Evolutionary conservation across 2,329 filamentous ascomycete genomes (phyloP).

Genomic region (Domatiomyces globalis): DNA sequence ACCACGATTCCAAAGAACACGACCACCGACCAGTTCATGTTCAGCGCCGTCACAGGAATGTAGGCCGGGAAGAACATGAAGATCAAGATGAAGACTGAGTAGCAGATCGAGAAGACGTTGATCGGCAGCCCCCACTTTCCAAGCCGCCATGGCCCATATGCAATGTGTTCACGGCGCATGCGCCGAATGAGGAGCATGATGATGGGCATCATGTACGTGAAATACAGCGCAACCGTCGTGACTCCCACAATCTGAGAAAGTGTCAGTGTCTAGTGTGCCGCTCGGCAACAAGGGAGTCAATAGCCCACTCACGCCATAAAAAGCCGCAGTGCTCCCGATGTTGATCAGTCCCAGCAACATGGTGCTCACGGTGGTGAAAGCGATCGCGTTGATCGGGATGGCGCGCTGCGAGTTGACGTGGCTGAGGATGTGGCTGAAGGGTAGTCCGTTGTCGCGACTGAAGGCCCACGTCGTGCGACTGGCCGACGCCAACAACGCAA

Average conservation of each 20-base stretch:
- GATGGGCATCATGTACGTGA: conserved; percentile 14
- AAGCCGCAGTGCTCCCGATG: conserved; percentile 18
- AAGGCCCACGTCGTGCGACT: conserved; percentile 30
- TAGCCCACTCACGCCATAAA: conserved; percentile 10
- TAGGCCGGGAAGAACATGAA: conserved; percentile 23
- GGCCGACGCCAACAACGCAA: conserved; percentile 21
- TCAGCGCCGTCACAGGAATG: conserved; percentile 22
- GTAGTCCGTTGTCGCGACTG: conserved; percentile 29
- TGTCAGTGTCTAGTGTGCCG: background rate
- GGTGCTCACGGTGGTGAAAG: conserved; percentile 8
- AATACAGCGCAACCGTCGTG: conserved; percentile 13
- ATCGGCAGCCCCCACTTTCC: conserved; percentile 21
- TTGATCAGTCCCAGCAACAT: conserved; percentile 18
- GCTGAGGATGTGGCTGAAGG: conserved; percentile 19
- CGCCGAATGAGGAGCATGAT: conserved; percentile 7
- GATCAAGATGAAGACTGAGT: conserved; percentile 22
- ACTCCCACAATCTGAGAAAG: conserved; percentile 6
- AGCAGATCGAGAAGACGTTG: conserved; percentile 22
- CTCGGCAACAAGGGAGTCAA: background rate
- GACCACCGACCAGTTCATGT: conserved; percentile 22
- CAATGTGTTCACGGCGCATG: conserved; percentile 6
- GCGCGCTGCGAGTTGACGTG: conserved; percentile 8
- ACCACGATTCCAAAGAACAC: conserved; percentile 12
- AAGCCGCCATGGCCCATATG: conserved; percentile 20
- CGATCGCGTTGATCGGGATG: conserved; percentile 20